phyloP scores from a whole-genome alignment of 768 basidiomycete species.

The Leccinum ochraceum region DNA sequence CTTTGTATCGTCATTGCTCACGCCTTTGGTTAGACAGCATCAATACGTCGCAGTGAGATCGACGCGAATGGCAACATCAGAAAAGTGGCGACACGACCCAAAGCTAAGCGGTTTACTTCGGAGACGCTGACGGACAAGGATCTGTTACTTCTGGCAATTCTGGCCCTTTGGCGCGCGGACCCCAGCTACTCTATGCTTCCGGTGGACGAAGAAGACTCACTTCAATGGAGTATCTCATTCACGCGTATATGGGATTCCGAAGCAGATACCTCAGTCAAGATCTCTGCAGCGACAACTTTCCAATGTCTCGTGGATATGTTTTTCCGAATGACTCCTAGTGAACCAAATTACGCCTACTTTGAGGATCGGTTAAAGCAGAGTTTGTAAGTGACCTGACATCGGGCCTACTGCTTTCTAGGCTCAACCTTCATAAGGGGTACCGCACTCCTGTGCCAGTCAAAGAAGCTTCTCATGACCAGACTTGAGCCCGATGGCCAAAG shows the following conservation, averaged over 20 bases:
- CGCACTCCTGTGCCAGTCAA: conserved; percentile 47
- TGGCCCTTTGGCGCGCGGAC: conserved; percentile 66
- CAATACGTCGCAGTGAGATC: conserved; percentile 58
- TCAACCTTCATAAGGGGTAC: conserved; percentile 18
- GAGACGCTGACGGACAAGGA: conserved; percentile 71
- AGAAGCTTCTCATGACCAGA: conserved; percentile 60
- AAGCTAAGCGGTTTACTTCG: conserved; percentile 53
- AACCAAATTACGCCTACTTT: conserved; percentile 39
- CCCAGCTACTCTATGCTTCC: conserved; percentile 55
- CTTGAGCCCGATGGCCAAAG: conserved; percentile 62
- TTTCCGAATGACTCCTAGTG: conserved; percentile 43
- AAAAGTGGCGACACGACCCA: conserved; percentile 57
- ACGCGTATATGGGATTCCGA: conserved; percentile 62
- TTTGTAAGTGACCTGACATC: conserved; percentile 41
- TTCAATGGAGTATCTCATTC: conserved; percentile 47
- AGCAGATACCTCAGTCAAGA: conserved; percentile 65
- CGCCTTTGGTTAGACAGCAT: conserved; percentile 41
- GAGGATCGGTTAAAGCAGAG: conserved; percentile 47
- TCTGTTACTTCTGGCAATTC: conserved; percentile 65
- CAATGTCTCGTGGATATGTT: conserved; percentile 45
- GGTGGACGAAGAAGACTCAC: conserved; percentile 41
- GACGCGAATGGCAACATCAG: conserved; percentile 58
- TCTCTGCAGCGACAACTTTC: conserved; percentile 55
- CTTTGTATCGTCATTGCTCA: conserved; percentile 13
- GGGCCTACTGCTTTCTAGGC: background rate